Base-by-base conservation (phyloP, 2,329 filamentous ascomycete genomes). In the Monilinia polystroma region DNA sequence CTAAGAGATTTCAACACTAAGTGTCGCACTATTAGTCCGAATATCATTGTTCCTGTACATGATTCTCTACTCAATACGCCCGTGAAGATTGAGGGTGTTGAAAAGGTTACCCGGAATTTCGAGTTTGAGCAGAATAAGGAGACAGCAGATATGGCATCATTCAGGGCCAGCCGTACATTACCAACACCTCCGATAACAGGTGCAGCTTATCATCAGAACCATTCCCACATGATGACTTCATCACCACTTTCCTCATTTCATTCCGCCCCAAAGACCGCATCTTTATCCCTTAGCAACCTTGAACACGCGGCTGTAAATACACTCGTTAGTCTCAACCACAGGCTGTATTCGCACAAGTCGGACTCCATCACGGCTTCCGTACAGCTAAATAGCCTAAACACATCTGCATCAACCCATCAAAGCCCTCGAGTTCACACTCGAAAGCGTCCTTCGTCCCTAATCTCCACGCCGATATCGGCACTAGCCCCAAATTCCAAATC, bases 271-370 rank as follows among this genome's bases (percentile, higher is more conserved):
- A 38, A 14, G 7, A 32, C 12, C 11, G 18, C 57, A 60, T 16
- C 8, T 10, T 14, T 14, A 1, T 16, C 29, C 4, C 45, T 62
- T 10, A 62, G 47, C 5, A 26, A 12, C 10, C 45, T 62, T 8
- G 45, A 51, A 51, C 14, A 62, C 11, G 35, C 45, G 8, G 58
- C 58, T 52, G 5, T 41, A 38, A 41, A 20, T 26, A 62, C 45
- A 26, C 58, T 62, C 32, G 58, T 45, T 32, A 51, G 29, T 26
- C 32, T 62, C 45, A 62, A 60, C 14, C 29, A 32, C 2, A 11
- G 7, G 11, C n/a, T 26, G 7, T 43, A 59, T 47, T 49, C 7
- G 29, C 38, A 14, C 0, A 62, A 7, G 1, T 18, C 29, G 4
- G 38, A 38, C 23, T 8, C 45, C 11, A 20, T 8, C 23, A 16